A percentile compares a stretch with the other conserved stretches of the same genome.
These are phyloP conservation scores for Corallochytrium limacisporum DNA, from an alignment of 78 protist genomes.

Conservation along the genomic window DNA sequence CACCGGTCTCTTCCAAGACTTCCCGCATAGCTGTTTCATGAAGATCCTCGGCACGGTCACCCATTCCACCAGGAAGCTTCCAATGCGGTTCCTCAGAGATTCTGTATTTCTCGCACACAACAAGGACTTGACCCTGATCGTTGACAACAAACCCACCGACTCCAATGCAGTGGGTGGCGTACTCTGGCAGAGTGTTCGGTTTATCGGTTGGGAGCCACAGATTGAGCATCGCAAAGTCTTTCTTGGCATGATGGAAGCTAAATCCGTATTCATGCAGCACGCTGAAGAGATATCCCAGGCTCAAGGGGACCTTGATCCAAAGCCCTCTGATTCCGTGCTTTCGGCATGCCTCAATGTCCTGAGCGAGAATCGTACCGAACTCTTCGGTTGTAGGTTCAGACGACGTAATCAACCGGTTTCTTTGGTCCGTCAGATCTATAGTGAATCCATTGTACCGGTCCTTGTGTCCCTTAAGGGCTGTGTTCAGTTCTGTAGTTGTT, in stretches of 20 bases:
- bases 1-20: conserved; percentile 29
- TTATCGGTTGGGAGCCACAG: conserved; percentile 2
- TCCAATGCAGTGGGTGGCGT: conserved; percentile 10
- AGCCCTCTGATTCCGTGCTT: too few relatives aligned
- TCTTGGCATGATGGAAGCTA: conserved; percentile 8
- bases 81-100: not conserved
- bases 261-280: too few relatives aligned
- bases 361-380: too few relatives aligned
- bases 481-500: too few relatives aligned
- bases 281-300: too few relatives aligned
- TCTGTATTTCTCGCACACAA: not conserved
- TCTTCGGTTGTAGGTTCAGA: too few relatives aligned
- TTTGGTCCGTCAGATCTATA: too few relatives aligned
- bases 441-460: too few relatives aligned
- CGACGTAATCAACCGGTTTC: too few relatives aligned
- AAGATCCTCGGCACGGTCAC: conserved; percentile 10
- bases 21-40: conserved; percentile 1
- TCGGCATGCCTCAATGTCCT: too few relatives aligned
- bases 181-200: not conserved
- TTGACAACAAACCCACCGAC: conserved; percentile 3
- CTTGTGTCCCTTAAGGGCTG: too few relatives aligned
- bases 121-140: not conserved
- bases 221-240: conserved; percentile 1
- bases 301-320: too few relatives aligned
- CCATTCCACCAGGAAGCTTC: conserved; percentile 33